A percentile compares a stretch with the other conserved stretches of the same genome.
phyloP scores from a whole-genome alignment of 2,329 filamentous ascomycete species.

The Ophiostoma pallidulum region DNA sequence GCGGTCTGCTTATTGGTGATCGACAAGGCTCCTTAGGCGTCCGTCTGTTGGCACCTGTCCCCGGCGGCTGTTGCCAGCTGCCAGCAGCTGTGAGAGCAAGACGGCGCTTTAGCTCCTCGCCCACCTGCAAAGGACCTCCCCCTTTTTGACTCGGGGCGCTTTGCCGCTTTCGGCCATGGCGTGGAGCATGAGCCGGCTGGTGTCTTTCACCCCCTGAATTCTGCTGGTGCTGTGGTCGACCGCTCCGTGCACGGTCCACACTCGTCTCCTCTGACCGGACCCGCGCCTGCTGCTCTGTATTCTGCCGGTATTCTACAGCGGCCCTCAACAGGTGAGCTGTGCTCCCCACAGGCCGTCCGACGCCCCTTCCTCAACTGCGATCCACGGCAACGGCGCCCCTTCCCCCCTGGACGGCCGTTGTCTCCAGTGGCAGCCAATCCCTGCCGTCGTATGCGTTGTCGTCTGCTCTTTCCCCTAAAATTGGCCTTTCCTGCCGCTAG shows the following conservation, averaged over 20 bases:
- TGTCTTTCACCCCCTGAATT: slow-evolving; percentile 15
- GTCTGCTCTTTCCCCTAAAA: slow-evolving; percentile 8
- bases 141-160: slow-evolving; percentile 13
- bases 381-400: slow-evolving; percentile 6
- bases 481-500: slow-evolving; percentile 8
- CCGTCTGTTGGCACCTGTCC: too few species aligned
- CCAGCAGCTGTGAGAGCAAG: background rate
- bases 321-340: background rate
- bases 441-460: too few species aligned
- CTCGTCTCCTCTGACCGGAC: background rate
- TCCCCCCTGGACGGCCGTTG: background rate
- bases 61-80: background rate
- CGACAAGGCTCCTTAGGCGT: too few species aligned
- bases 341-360: background rate
- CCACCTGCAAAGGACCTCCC: background rate
- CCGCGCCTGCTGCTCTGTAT: background rate
- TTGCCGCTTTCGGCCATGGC: slow-evolving; percentile 15
- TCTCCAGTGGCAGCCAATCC: too few species aligned
- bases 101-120: background rate
- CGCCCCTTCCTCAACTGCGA: slow-evolving; percentile 11
- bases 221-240: background rate
- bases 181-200: slow-evolving; percentile 9
- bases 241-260: slow-evolving; percentile 15
- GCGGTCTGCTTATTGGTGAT: too few species aligned
- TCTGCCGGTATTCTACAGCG: too few species aligned